Base-by-base conservation (phyloP, 2,329 filamentous ascomycete genomes). In the Claviceps maximensis region DNA sequence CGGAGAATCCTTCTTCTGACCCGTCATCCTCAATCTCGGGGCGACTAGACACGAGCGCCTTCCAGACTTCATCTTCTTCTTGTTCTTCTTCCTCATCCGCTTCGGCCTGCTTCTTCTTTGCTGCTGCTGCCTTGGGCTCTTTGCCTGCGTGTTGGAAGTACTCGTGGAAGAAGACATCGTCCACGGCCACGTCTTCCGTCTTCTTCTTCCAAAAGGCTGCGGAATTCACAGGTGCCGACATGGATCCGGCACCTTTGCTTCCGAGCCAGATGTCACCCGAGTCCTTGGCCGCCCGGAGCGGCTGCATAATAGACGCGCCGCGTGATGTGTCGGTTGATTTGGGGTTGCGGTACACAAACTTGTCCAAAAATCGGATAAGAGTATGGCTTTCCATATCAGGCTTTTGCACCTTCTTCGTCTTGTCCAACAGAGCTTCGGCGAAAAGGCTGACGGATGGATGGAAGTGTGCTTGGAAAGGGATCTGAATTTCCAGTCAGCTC, bases 91-190 rank as follows among this genome's bases (percentile, higher is more conserved):
- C 74, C 31, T 63, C 66, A 49, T 73, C 73, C 62, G 76, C 73
- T 62, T 76, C 78, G 58, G 75, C 73, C 29, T 49, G 17, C 50
- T 72, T 70, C 66, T 79, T 77, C 66, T 79, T 77, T 69, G 78
- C 79, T 60, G 76, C 76, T 61, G 23, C 9, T 5, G 50, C 8
- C 64, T 84, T 79, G 53, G 67, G 66, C 50, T 76, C 71, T 68
- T 83, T 89, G 57, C 82, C 82, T 53, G 87, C 71, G 56, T 84
- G 80, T 55, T 81, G 84, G 71, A 98, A 98, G 79, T 98, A 98
- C 59, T 89, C 84, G 69, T 98, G 93, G 80, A 98, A 98, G 80
- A 98, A 98, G 41, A 89, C 87, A 65, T 98, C 93, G 59, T 98
- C 90, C 0, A 83, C 88, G 3, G 86, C 83, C 46, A 98, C 85